Conservation (phyloP, 305 asterid genomes). For the Fraxinus albicans region DNA sequence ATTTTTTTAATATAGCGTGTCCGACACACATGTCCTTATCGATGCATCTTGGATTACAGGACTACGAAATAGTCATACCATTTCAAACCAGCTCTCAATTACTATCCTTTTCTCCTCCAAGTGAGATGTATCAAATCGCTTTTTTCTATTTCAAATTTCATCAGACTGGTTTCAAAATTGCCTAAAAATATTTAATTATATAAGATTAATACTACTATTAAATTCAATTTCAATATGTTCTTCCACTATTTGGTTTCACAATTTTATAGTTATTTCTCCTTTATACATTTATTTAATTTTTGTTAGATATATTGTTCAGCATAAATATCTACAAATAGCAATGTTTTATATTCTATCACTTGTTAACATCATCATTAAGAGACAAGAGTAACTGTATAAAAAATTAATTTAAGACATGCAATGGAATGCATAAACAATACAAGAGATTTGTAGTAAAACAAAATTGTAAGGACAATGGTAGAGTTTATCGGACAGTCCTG, state of each 20-base stretch:
- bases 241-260: neutral
- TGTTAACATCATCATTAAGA: neutral
- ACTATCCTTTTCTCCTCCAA: neutral
- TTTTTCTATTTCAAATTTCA: neutral
- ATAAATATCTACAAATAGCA: neutral
- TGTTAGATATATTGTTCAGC: neutral
- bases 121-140: neutral
- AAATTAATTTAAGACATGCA: neutral
- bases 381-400: neutral
- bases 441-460: neutral
- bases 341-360: neutral
- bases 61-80: neutral
- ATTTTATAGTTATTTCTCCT: neutral
- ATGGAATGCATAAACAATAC: neutral
- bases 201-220: neutral
- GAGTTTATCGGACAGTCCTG: neutral
- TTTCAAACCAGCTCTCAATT: neutral
- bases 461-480: neutral
- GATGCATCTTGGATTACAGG: neutral
- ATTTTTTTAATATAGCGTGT: no score
- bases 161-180: neutral
- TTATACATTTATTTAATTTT: neutral
- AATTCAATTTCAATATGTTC: neutral
- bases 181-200: neutral
- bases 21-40: no score